Conservation (phyloP, 768 basidiomycete species). For the Rhizopogon vinicolor region DNA sequence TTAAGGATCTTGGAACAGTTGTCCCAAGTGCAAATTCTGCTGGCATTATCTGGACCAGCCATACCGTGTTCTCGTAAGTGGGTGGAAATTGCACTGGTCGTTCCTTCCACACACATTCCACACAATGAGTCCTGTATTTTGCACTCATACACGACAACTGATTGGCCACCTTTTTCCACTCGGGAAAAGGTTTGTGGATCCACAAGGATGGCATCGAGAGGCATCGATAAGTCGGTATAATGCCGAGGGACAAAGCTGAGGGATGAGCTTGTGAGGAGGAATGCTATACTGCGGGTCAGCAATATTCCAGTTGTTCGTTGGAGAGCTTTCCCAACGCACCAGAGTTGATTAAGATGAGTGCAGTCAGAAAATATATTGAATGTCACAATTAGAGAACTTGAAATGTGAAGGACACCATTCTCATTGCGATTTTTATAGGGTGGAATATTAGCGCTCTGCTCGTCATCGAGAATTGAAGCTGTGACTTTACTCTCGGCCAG, state of each 20-base stretch:
- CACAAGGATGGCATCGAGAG: not conserved
- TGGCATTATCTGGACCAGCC: not conserved
- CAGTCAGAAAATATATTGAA: too few species aligned
- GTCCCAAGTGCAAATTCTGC: not conserved
- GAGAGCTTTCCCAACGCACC: not conserved
- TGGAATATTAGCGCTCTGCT: too few species aligned
- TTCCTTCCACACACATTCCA: conserved; percentile 1
- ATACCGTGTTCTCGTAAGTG: conserved; percentile 4
- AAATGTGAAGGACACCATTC: not conserved
- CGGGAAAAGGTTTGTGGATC: not conserved
- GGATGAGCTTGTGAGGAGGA: not conserved
- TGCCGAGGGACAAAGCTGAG: not conserved
- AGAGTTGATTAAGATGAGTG: not conserved
- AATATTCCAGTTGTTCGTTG: too few species aligned
- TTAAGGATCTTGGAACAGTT: not conserved
- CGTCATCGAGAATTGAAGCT: too few species aligned
- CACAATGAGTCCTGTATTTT: not conserved
- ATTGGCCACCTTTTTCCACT: not conserved
- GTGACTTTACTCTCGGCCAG: too few species aligned
- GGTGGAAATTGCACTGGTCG: not conserved
- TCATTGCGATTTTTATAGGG: too few species aligned
- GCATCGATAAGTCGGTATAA: not conserved
- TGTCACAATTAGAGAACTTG: not conserved
- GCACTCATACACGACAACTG: not conserved
- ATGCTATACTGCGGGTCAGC: not conserved